These are phyloP conservation scores for Starmerella potacharoeniae DNA, from an alignment of 805 yeast genomes.

Conservation along the genomic window DNA sequence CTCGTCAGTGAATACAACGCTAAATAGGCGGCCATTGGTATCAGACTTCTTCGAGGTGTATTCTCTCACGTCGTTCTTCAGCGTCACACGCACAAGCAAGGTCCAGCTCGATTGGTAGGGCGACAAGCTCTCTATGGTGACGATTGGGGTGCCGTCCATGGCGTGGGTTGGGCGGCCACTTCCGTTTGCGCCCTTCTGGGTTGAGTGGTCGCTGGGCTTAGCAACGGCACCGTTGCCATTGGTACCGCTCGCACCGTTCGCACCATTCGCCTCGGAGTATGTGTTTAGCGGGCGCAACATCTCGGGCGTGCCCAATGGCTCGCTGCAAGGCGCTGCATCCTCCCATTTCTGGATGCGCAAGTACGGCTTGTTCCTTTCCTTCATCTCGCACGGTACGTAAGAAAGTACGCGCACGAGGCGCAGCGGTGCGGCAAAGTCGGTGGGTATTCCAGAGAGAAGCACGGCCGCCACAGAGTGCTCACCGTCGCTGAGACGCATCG, in stretches of 20 bases:
- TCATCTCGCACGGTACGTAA: slow-evolving; percentile 4
- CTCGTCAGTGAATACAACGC: slow-evolving; percentile 79
- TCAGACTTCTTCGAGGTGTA: slow-evolving; percentile 41
- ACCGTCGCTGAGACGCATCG: slow-evolving; percentile 10
- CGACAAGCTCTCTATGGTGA: slow-evolving; percentile 37
- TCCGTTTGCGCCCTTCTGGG: not conserved
- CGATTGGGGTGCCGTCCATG: not conserved
- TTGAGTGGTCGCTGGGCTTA: slow-evolving; percentile 1
- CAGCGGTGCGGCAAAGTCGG: slow-evolving; percentile 1
- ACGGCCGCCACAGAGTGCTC: slow-evolving; percentile 6
- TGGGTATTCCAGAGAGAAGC: not conserved
- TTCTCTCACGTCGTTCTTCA: slow-evolving; percentile 74
- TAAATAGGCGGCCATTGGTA: slow-evolving; percentile 81
- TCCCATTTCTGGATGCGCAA: slow-evolving; percentile 2
- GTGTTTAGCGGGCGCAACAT: not conserved
- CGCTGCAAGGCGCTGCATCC: slow-evolving; percentile 7
- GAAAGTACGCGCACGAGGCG: slow-evolving; percentile 7
- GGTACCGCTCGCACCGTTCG: not conserved
- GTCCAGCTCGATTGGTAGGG: slow-evolving; percentile 90
- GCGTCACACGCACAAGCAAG: slow-evolving; percentile 82
- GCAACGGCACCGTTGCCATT: not conserved
- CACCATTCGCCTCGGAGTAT: not conserved
- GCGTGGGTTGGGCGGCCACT: slow-evolving; percentile 2
- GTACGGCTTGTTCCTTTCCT: slow-evolving; percentile 3
- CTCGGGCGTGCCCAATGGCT: slow-evolving; percentile 1